phyloP scores from a whole-genome alignment of 257 asterid species.

The Nicotiana noctiflora region DNA sequence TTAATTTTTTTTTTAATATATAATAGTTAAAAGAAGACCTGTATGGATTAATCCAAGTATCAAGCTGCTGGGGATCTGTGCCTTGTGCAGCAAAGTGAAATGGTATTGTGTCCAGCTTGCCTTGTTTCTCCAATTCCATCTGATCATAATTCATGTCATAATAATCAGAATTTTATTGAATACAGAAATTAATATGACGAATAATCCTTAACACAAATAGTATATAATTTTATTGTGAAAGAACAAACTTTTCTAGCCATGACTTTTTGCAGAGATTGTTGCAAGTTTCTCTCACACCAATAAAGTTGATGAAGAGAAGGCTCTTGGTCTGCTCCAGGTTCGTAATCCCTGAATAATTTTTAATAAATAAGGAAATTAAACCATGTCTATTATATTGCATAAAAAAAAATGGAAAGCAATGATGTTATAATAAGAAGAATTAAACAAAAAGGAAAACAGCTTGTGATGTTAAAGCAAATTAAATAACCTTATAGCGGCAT shows the following conservation, averaged over 20 bases:
- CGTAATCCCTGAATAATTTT: constrained; percentile 37
- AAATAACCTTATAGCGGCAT: constrained; percentile 44
- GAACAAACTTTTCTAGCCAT: background rate
- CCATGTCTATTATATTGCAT: background rate
- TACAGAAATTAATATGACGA: background rate
- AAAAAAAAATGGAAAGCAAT: background rate
- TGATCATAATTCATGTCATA: constrained; percentile 3
- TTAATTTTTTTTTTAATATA: background rate
- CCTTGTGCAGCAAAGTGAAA: background rate
- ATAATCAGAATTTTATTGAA: background rate
- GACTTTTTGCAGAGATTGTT: constrained; percentile 28
- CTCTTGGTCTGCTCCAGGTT: constrained; percentile 28
- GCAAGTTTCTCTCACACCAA: constrained; percentile 58
- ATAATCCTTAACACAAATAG: background rate
- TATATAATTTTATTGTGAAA: background rate
- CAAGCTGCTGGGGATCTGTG: background rate
- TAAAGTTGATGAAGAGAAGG: constrained; percentile 51
- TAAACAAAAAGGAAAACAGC: background rate
- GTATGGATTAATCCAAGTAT: background rate
- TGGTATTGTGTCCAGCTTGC: background rate
- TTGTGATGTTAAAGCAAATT: background rate
- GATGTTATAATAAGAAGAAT: background rate
- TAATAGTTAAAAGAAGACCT: background rate
- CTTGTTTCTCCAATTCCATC: constrained; percentile 22
- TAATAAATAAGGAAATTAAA: background rate